A percentile compares a stretch with the other conserved stretches of the same genome.
Conservation (phyloP, 1,284 basidiomycete genomes). For the Puccinia horiana region DNA sequence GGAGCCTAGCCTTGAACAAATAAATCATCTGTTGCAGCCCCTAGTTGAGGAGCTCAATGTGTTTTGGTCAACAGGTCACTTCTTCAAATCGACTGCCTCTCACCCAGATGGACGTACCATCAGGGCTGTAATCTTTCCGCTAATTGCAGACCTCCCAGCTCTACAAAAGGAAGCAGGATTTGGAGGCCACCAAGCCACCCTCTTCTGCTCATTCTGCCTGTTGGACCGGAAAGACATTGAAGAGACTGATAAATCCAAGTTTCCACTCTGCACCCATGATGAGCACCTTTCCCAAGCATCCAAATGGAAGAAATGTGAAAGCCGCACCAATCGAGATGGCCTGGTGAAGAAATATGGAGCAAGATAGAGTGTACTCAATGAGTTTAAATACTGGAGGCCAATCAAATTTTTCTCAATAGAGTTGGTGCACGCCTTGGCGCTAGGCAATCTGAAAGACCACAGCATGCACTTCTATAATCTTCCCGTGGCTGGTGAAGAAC, state of each 20-base stretch:
- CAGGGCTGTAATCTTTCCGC: slow-evolving; percentile 6
- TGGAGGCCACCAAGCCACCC: too few species aligned
- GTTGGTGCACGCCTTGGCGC: too few species aligned
- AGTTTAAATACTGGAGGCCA: slow-evolving; percentile 6
- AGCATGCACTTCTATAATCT: too few species aligned
- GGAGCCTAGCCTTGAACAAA: too few species aligned
- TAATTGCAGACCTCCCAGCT: slow-evolving; percentile 27
- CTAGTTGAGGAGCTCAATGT: slow-evolving; percentile 7
- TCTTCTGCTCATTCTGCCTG: too few species aligned
- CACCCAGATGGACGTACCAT: not conserved
- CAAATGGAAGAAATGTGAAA: not conserved
- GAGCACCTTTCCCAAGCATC: not conserved
- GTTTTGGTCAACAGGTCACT: slow-evolving; percentile 12
- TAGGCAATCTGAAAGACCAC: too few species aligned
- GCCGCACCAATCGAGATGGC: not conserved
- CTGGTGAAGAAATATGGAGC: slow-evolving; percentile 4
- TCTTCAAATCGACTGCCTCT: not conserved
- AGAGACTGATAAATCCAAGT: too few species aligned
- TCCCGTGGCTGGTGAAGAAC: too few species aligned
- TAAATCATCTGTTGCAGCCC: too few species aligned
- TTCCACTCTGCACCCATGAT: not conserved
- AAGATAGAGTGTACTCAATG: not conserved
- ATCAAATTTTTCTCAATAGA: not conserved
- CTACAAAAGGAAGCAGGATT: not conserved
- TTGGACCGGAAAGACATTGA: too few species aligned